Percentiles rank a stretch among this genome's conserved stretches.
Evolutionary conservation across 148 eudicot species (phyloP).

Genomic region (Chenopodium suecicum): DNA sequence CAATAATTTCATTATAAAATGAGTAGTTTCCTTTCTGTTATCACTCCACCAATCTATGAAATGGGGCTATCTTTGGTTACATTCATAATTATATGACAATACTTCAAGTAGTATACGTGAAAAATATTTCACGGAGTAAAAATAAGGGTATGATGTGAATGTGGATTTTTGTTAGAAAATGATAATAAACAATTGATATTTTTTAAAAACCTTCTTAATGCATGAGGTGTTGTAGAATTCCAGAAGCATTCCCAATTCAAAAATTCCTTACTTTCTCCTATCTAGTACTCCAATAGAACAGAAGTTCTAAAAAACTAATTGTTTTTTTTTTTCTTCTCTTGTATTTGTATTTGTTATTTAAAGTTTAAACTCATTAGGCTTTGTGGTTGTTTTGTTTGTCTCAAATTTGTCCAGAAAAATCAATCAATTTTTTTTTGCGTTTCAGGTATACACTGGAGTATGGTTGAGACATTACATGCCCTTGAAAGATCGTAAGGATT

Average conservation of each 20-base stretch:
- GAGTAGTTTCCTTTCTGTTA: neutral
- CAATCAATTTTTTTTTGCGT: neutral
- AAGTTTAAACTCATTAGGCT: neutral
- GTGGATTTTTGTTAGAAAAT: neutral
- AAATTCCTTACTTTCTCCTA: no score
- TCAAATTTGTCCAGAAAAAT: neutral
- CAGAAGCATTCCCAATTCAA: neutral
- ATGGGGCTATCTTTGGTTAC: neutral
- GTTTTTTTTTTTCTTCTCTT: neutral
- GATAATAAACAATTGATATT: no score
- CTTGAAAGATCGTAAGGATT: conserved; percentile 47
- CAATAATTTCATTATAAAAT: neutral
- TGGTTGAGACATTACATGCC: conserved; percentile 80
- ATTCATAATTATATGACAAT: no score
- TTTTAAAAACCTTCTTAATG: no score
- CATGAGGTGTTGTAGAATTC: no score
- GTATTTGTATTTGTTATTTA: neutral
- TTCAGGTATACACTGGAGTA: conserved; percentile 84
- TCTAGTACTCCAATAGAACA: no score
- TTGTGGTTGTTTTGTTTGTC: neutral
- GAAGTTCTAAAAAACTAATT: neutral
- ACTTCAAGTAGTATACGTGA: no score
- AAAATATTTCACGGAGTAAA: neutral
- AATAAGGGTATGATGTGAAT: neutral
- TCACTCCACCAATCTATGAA: neutral